Percentiles rank a stretch among this genome's conserved stretches.
phyloP scores from a whole-genome alignment of 257 asterid genomes.

The Lithospermum erythrorhizon region DNA sequence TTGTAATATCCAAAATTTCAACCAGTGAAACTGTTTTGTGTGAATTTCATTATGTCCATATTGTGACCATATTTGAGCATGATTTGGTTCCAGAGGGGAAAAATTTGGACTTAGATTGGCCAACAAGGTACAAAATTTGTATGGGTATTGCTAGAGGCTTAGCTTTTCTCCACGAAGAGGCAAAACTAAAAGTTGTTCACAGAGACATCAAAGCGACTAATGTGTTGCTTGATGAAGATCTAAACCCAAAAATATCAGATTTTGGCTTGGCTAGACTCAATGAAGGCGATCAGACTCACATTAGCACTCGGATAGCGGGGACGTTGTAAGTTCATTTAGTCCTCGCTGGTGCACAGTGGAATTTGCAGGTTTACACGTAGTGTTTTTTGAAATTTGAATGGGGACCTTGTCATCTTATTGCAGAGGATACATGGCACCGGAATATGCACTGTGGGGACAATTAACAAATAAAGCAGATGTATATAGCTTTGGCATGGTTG shows the following conservation, averaged over 20 bases:
- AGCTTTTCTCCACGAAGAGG: constrained; percentile 16
- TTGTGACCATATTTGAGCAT: neutral
- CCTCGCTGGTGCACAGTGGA: too few species aligned
- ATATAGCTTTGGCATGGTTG: constrained; percentile 18
- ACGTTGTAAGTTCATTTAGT: constrained; percentile 6
- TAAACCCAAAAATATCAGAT: constrained; percentile 17
- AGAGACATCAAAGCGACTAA: constrained; percentile 18
- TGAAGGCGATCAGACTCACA: constrained; percentile 9
- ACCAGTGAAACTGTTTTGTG: neutral
- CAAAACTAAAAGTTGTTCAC: constrained; percentile 13
- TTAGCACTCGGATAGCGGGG: constrained; percentile 6
- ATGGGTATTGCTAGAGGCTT: constrained; percentile 17
- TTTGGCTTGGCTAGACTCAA: constrained; percentile 16
- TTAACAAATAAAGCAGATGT: constrained; percentile 17
- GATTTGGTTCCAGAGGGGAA: constrained; percentile 3
- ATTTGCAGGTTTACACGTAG: too few species aligned
- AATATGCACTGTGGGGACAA: constrained; percentile 5
- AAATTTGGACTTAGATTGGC: constrained; percentile 8
- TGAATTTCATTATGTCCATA: neutral
- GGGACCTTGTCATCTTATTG: neutral
- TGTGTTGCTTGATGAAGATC: constrained; percentile 17
- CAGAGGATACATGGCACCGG: constrained; percentile 18
- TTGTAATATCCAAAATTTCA: neutral
- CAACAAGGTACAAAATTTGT: constrained; percentile 10
- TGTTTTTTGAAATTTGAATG: neutral